These are phyloP conservation scores for Solanum sparsipilum DNA, from an alignment of 257 asterid species.

Conservation along the genomic window DNA sequence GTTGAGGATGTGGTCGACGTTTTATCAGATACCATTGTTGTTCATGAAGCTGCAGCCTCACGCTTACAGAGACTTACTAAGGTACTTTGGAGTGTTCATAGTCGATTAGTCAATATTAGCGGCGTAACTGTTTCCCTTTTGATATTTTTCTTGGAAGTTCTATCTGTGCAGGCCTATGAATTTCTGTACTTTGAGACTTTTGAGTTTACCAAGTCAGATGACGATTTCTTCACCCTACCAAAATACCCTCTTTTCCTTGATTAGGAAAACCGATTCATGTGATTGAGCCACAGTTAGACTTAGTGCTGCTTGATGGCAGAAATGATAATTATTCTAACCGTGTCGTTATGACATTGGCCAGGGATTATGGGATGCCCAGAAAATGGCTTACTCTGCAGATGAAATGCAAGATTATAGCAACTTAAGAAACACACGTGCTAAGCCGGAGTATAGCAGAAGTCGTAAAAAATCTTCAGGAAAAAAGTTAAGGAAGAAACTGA, in stretches of 20 bases:
- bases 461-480: constrained; percentile 6
- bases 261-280: not conserved
- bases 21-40: constrained; percentile 38
- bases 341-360: not conserved
- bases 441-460: constrained; percentile 4
- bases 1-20: constrained; percentile 60
- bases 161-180: not conserved
- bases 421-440: not conserved
- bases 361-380: constrained; percentile 46
- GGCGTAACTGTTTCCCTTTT: not conserved
- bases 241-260: not conserved
- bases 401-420: constrained; percentile 19
- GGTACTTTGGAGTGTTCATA: constrained; percentile 13
- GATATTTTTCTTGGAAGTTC: not conserved
- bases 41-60: constrained; percentile 46
- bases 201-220: not conserved
- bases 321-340: not conserved
- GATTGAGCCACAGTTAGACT: not conserved
- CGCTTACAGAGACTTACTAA: constrained; percentile 58
- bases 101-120: not conserved
- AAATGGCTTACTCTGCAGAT: constrained; percentile 13
- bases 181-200: not conserved
- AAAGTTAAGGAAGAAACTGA: constrained; percentile 12
- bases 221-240: not conserved
- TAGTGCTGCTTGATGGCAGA: not conserved